phyloP scores from a whole-genome alignment of 306 rosid genomes.

The Oemleria cerasiformis region DNA sequence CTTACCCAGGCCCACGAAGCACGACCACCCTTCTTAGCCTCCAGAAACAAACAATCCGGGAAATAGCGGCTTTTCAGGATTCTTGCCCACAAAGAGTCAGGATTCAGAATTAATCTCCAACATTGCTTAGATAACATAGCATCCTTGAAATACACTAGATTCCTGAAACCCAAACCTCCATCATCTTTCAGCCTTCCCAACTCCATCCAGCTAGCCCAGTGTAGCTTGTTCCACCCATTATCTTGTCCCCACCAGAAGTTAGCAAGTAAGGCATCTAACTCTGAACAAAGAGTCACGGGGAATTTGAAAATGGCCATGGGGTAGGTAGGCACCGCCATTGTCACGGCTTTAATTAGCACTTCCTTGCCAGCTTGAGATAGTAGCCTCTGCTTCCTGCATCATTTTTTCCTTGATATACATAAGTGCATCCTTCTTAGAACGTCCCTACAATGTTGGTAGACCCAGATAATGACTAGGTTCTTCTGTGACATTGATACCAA shows the following conservation, averaged over 20 bases:
- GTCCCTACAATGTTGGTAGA: not conserved
- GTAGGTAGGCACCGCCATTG: accelerated
- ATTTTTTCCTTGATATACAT: not conserved
- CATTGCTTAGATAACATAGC: not conserved
- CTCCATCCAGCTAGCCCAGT: not conserved
- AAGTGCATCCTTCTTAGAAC: not conserved
- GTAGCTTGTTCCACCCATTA: not conserved
- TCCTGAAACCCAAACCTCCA: too few species aligned
- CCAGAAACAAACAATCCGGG: not conserved
- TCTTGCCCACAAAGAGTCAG: too few species aligned
- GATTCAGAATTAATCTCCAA: not conserved
- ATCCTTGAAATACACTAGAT: not conserved
- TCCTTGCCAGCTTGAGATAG: accelerated
- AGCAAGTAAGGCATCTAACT: not conserved
- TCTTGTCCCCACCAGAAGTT: too few species aligned
- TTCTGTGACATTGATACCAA: not conserved
- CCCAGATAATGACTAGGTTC: accelerated
- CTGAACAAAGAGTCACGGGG: not conserved
- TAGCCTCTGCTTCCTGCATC: not conserved
- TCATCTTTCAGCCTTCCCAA: not conserved
- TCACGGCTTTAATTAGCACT: too few species aligned
- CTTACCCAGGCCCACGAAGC: not conserved
- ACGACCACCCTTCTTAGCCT: not conserved
- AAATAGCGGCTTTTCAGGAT: not conserved
- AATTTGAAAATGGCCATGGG: too few species aligned